These are phyloP conservation scores for Hypoxylon lenormandii DNA, from an alignment of 495 filamentous ascomycete species.

Conservation along the genomic window DNA sequence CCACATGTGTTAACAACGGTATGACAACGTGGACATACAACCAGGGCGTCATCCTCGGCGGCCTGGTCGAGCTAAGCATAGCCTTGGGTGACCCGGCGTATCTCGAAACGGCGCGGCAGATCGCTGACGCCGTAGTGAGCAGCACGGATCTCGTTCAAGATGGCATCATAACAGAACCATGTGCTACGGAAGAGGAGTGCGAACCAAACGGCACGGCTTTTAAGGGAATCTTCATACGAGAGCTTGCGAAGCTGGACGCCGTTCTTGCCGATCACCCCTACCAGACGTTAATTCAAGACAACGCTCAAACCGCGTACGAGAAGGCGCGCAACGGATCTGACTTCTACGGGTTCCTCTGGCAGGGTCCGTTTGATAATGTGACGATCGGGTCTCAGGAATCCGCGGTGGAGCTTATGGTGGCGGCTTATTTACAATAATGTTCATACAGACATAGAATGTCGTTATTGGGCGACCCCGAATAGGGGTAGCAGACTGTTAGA, in stretches of 20 bases:
- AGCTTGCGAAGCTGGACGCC: conserved; percentile 67
- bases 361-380: conserved; percentile 61
- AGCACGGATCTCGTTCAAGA: conserved; percentile 61
- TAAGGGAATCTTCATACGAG: conserved; percentile 79
- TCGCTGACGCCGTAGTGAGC: conserved; percentile 68
- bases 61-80: conserved; percentile 68
- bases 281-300: conserved; percentile 64
- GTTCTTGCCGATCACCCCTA: conserved; percentile 61
- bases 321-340: conserved; percentile 63
- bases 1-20: conserved; percentile 71
- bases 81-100: conserved; percentile 56
- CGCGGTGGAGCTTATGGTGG: conserved; percentile 70
- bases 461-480: too few relatives aligned
- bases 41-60: conserved; percentile 79
- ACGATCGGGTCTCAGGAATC: conserved; percentile 70
- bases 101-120: conserved; percentile 64
- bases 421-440: conserved; percentile 47
- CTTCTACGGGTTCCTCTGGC: conserved; percentile 68
- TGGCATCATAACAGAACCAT: conserved; percentile 71
- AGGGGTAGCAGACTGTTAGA: too few relatives aligned
- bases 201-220: conserved; percentile 72
- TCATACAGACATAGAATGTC: not conserved
- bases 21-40: conserved; percentile 76
- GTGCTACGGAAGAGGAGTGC: conserved; percentile 63
- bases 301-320: conserved; percentile 68